These are phyloP conservation scores for Sporothrix pseudoabietina DNA, from an alignment of 2,329 filamentous ascomycete species.

Conservation along the genomic window DNA sequence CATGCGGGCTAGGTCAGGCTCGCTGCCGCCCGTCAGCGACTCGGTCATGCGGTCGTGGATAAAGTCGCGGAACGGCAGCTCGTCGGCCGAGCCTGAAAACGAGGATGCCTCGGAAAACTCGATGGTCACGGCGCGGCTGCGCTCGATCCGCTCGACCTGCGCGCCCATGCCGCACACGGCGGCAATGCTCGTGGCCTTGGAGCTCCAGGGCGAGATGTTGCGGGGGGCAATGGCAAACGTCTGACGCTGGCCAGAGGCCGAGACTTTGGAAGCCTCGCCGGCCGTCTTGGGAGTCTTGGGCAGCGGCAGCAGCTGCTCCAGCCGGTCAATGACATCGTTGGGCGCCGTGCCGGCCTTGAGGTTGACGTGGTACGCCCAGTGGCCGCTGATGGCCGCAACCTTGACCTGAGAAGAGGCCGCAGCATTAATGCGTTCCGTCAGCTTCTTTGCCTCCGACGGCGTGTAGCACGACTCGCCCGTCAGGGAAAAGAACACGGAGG, in stretches of 20 bases:
- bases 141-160: slow-evolving; percentile 76
- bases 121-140: slow-evolving; percentile 76
- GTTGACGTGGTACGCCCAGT: slow-evolving; percentile 69
- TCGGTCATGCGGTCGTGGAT: slow-evolving; percentile 97
- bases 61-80: slow-evolving; percentile 62
- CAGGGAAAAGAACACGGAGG: slow-evolving; percentile 35
- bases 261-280: slow-evolving; percentile 45
- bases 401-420: slow-evolving; percentile 43
- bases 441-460: slow-evolving; percentile 49
- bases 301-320: slow-evolving; percentile 51
- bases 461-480: slow-evolving; percentile 50
- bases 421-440: slow-evolving; percentile 48
- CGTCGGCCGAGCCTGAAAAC: slow-evolving; percentile 45
- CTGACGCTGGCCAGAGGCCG: slow-evolving; percentile 48
- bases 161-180: slow-evolving; percentile 82
- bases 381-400: slow-evolving; percentile 54
- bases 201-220: slow-evolving; percentile 95
- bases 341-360: slow-evolving; percentile 51
- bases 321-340: slow-evolving; percentile 48
- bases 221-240: slow-evolving; percentile 76
- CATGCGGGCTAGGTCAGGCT: slow-evolving; percentile 68
- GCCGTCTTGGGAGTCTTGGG: slow-evolving; percentile 40
- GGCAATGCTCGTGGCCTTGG: slow-evolving; percentile 90
- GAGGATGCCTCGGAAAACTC: slow-evolving; percentile 56
- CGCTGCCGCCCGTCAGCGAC: slow-evolving; percentile 59